These are phyloP conservation scores for Penicillium ucsense DNA, from an alignment of 495 filamentous ascomycete genomes.

Conservation along the genomic window DNA sequence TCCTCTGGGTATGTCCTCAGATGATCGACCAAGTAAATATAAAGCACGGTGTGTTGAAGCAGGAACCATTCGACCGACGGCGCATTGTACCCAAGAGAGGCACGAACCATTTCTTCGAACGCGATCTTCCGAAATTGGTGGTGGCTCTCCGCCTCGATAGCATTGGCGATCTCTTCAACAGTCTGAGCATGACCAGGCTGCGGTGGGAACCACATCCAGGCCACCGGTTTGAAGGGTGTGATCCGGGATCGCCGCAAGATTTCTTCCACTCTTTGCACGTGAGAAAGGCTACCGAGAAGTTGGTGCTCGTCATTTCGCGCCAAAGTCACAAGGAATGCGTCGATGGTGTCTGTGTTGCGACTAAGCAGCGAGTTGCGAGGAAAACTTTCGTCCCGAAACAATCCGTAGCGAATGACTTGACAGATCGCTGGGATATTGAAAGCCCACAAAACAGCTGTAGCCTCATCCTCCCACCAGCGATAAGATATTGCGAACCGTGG, in stretches of 20 bases:
- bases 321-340: slow-evolving; percentile 22
- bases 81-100: slow-evolving; percentile 26
- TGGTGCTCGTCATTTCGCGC: slow-evolving; percentile 19
- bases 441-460: slow-evolving; percentile 30
- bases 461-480: slow-evolving; percentile 39
- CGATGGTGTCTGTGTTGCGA: slow-evolving; percentile 24
- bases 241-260: slow-evolving; percentile 26
- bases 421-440: slow-evolving; percentile 32
- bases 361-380: slow-evolving; percentile 25
- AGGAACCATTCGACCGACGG: slow-evolving; percentile 32
- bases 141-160: slow-evolving; percentile 35
- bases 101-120: slow-evolving; percentile 34
- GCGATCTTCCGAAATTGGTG: slow-evolving; percentile 31
- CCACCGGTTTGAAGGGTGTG: slow-evolving; percentile 9
- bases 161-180: slow-evolving; percentile 18
- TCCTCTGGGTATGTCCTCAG: slow-evolving; percentile 27
- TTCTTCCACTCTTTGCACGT: slow-evolving; percentile 36
- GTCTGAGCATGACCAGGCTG: slow-evolving; percentile 11
- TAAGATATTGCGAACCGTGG: slow-evolving; percentile 23
- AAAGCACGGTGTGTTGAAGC: slow-evolving; percentile 30
- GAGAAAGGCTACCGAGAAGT: slow-evolving; percentile 20
- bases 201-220: slow-evolving; percentile 34
- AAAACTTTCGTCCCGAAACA: slow-evolving; percentile 26
- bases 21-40: slow-evolving; percentile 27
- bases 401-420: slow-evolving; percentile 28